These are phyloP conservation scores for Pharus latifolius DNA, from an alignment of 176 grass and related monocot species.

Conservation along the genomic window DNA sequence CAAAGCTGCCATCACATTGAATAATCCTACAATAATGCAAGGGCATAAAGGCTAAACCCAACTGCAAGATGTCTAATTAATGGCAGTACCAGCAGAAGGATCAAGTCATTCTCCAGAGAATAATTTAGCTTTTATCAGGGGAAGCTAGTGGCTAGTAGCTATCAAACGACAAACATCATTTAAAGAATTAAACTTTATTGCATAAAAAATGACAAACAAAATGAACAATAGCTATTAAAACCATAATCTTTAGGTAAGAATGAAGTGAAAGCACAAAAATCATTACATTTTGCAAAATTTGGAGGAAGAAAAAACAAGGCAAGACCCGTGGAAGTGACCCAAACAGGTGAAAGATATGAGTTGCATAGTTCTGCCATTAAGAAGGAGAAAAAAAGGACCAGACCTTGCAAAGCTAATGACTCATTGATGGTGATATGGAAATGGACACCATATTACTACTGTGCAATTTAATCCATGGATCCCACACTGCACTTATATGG, in stretches of 20 bases:
- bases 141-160: neutral
- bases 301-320: no score
- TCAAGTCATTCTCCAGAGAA: constrained; percentile 11
- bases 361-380: constrained; percentile 22
- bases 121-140: constrained; percentile 5
- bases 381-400: neutral
- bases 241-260: constrained; percentile 27
- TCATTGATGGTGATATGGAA: constrained; percentile 31
- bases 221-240: constrained; percentile 21
- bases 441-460: constrained; percentile 21
- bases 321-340: neutral
- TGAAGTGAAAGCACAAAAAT: neutral
- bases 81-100: neutral
- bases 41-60: constrained; percentile 5
- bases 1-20: neutral
- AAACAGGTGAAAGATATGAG: neutral
- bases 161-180: constrained; percentile 24
- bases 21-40: neutral
- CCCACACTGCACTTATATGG: constrained; percentile 20
- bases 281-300: no score
- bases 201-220: constrained; percentile 15
- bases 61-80: constrained; percentile 12
- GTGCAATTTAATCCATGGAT: neutral
- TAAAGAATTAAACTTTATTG: constrained; percentile 9
- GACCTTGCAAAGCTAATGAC: constrained; percentile 1